These are phyloP conservation scores for Botrytis paeoniae DNA, from an alignment of 2,329 filamentous ascomycete species.

Conservation along the genomic window DNA sequence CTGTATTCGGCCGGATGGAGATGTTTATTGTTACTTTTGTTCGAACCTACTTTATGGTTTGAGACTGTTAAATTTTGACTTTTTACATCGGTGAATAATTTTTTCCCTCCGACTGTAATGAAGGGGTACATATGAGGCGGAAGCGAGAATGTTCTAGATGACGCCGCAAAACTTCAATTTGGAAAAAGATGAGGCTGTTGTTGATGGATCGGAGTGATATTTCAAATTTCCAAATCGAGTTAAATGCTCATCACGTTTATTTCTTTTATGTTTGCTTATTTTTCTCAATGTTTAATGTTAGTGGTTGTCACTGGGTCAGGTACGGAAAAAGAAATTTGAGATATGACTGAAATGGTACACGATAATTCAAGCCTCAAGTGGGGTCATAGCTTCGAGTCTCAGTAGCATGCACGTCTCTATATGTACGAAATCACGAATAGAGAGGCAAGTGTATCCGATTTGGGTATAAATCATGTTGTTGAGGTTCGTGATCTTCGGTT, in stretches of 20 bases:
- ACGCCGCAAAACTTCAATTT: slow-evolving; percentile 11
- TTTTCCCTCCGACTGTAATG: slow-evolving; percentile 4
- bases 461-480: not conserved
- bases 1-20: not conserved
- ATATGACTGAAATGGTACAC: slow-evolving; percentile 11
- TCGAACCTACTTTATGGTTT: not conserved
- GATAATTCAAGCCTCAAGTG: slow-evolving; percentile 16
- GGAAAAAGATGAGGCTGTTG: not conserved
- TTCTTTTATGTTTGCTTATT: not conserved
- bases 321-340: slow-evolving; percentile 13
- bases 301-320: not conserved
- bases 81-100: slow-evolving; percentile 1
- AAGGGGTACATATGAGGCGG: slow-evolving; percentile 3
- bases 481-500: not conserved
- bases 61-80: not conserved
- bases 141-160: slow-evolving; percentile 16
- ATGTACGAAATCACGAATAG: not conserved
- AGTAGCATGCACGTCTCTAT: not conserved
- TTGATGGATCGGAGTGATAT: not conserved
- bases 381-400: slow-evolving; percentile 1
- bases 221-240: not conserved
- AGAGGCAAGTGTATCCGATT: not conserved
- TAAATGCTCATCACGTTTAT: not conserved
- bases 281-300: not conserved
- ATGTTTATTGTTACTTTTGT: not conserved